These are phyloP conservation scores for Entoloma clypeatum DNA, from an alignment of 1,284 basidiomycete genomes.

Conservation along the genomic window DNA sequence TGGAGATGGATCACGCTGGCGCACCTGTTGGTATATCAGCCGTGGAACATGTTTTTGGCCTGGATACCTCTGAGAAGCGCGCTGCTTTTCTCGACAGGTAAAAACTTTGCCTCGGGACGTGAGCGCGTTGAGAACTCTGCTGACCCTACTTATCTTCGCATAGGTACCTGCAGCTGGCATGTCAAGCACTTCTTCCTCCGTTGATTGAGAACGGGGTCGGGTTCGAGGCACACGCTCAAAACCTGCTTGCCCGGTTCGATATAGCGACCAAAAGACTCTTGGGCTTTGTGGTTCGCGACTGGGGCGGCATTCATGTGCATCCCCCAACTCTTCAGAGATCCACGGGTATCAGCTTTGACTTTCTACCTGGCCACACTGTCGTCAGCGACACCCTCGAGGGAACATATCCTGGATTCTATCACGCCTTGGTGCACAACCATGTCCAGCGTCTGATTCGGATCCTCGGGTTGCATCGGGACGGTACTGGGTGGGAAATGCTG, in stretches of 20 bases:
- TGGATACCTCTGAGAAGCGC: slow-evolving; percentile 42
- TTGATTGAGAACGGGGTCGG: slow-evolving; percentile 47
- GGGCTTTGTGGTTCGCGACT: slow-evolving; percentile 51
- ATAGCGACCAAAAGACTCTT: slow-evolving; percentile 33
- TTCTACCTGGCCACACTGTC: slow-evolving; percentile 47
- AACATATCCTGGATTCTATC: slow-evolving; percentile 49
- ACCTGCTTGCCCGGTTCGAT: slow-evolving; percentile 46
- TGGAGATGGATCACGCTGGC: slow-evolving; percentile 43
- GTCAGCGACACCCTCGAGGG: slow-evolving; percentile 41
- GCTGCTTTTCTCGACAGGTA: slow-evolving; percentile 42
- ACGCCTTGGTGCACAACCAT: slow-evolving; percentile 53
- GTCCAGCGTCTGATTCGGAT: slow-evolving; percentile 49
- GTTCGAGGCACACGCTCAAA: slow-evolving; percentile 55
- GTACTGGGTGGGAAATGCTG: slow-evolving; percentile 44
- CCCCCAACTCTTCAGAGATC: slow-evolving; percentile 41
- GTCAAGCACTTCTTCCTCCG: slow-evolving; percentile 45
- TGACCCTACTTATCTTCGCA: background rate
- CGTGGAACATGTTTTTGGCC: slow-evolving; percentile 39
- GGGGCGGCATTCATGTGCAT: slow-evolving; percentile 50
- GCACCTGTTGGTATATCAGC: slow-evolving; percentile 37
- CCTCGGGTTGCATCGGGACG: slow-evolving; percentile 45
- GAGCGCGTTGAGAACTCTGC: no score
- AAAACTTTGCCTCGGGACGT: no score
- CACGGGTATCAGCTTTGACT: slow-evolving; percentile 43
- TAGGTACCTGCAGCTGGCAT: slow-evolving; percentile 46